Evolutionary conservation across 1,139 yeast species (phyloP), one percentile per base, ranked within the genome.

Genomic region (Sugiyamaella pinicola): DNA sequence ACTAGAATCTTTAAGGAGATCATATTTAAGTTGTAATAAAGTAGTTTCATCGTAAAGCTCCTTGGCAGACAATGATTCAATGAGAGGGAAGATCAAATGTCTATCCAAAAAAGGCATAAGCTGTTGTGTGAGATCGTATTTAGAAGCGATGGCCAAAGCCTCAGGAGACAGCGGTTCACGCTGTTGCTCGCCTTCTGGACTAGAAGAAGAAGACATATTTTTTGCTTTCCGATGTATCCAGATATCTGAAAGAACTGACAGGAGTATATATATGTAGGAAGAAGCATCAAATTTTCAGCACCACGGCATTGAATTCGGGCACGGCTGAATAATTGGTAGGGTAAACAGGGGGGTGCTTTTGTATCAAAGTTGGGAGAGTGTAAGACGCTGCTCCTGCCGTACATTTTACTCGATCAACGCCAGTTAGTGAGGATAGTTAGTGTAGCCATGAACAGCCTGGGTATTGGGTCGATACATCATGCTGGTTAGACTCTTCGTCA

Each of bases 81-180:
- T 65, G 58, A 82, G 67, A 41, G 83, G 82, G 58, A 76, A 80
- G 54, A 77, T 71, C 64, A 82, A 69, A 61, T 81, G 84, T 60
- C 85, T 75, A 66, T 82, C 87, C 62, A 82, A 68, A 61, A 79
- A 81, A 44, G 80, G 81, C 60, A 78, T 69, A 58, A 81, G 67
- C 65, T 76, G 76, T 52, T 73, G 72, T 12, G 84, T 79, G 62
- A 82, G 69, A 60, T 81, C 85, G 66, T 77, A 77, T 55, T 61
- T 61, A 37, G 57, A 49, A 43, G 63, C 62, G 47, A 61, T 57
- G 21, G 57, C 64, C 52, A 57, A 34, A 19, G 53, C 56, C 18
- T 58, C 61, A 12, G 55, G 44, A 29, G 55, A 34, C 29, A 46
- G 24, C 39, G 47, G 55, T 37, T 49, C 47, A 40, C 45, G 49